These are phyloP conservation scores for Amoebophrya sp. DNA, from an alignment of 169 alveolate species.

Conservation along the genomic window DNA sequence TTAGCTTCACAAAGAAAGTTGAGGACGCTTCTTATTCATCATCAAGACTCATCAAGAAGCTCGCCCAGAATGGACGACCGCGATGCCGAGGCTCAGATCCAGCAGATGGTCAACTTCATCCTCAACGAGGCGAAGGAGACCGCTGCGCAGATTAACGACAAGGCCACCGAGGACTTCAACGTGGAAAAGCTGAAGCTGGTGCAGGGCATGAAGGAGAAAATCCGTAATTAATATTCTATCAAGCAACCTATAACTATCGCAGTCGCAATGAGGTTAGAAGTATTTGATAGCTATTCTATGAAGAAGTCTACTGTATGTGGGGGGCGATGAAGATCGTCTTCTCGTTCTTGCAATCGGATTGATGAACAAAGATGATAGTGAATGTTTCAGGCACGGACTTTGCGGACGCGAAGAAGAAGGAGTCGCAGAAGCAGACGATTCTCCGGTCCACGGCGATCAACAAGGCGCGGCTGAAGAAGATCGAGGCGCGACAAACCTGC, in stretches of 20 bases:
- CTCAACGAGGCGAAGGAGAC: conserved; percentile 82
- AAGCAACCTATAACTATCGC: no score
- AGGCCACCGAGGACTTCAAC: conserved; percentile 77
- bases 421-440: not conserved
- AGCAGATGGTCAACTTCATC: conserved; percentile 82
- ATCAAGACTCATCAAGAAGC: no score
- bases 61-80: conserved; percentile 57
- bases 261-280: no score
- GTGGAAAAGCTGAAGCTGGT: conserved; percentile 73
- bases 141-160: conserved; percentile 80
- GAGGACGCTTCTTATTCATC: no score
- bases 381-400: not conserved
- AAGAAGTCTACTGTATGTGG: no score
- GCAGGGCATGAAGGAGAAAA: conserved; percentile 73
- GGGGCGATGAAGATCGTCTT: conserved; percentile 28
- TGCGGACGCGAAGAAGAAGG: not conserved
- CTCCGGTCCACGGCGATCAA: conserved; percentile 69
- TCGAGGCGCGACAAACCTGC: conserved; percentile 56
- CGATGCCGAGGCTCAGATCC: conserved; percentile 78
- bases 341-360: conserved; percentile 10
- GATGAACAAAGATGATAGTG: no score
- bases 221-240: conserved; percentile 51
- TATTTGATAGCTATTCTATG: no score
- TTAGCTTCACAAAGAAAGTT: no score
- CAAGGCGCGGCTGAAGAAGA: conserved; percentile 61